These are phyloP conservation scores for Phragmites australis DNA, from an alignment of 176 grass and related monocot species.

Conservation along the genomic window DNA sequence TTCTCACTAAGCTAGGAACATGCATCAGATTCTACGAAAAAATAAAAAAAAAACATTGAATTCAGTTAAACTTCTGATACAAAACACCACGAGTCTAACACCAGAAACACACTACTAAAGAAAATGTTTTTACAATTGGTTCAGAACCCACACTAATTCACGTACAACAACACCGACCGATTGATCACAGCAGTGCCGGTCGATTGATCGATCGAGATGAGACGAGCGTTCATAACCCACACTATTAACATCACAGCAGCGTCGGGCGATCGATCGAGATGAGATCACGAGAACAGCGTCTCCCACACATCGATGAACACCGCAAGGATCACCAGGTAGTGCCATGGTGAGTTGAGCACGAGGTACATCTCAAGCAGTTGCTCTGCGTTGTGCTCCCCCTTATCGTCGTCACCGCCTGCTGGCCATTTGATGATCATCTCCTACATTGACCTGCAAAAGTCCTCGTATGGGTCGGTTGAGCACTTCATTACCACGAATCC, in stretches of 20 bases:
- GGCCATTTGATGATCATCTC: constrained; percentile 72
- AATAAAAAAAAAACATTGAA: too few relatives aligned
- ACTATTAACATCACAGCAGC: background rate
- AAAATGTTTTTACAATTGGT: too few relatives aligned
- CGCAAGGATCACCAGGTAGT: constrained; percentile 67
- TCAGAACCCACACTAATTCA: too few relatives aligned
- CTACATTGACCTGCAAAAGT: constrained; percentile 80
- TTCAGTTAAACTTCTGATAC: too few relatives aligned
- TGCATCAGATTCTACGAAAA: too few relatives aligned
- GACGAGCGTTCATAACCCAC: too few relatives aligned
- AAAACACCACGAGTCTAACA: too few relatives aligned
- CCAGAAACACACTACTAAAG: too few relatives aligned
- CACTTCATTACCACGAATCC: constrained; percentile 72
- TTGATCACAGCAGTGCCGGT: background rate
- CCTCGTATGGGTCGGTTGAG: constrained; percentile 66
- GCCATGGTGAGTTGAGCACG: constrained; percentile 66
- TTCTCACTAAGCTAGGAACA: too few relatives aligned
- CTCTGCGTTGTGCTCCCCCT: constrained; percentile 42
- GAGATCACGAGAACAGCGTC: constrained; percentile 50
- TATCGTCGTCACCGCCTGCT: background rate
- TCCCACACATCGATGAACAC: constrained; percentile 74
- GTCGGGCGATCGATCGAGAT: background rate
- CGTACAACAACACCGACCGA: too few relatives aligned
- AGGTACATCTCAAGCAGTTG: constrained; percentile 69
- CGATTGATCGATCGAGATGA: background rate